phyloP scores from a whole-genome alignment of 345 rosid species.

The Salix arbutifolia region DNA sequence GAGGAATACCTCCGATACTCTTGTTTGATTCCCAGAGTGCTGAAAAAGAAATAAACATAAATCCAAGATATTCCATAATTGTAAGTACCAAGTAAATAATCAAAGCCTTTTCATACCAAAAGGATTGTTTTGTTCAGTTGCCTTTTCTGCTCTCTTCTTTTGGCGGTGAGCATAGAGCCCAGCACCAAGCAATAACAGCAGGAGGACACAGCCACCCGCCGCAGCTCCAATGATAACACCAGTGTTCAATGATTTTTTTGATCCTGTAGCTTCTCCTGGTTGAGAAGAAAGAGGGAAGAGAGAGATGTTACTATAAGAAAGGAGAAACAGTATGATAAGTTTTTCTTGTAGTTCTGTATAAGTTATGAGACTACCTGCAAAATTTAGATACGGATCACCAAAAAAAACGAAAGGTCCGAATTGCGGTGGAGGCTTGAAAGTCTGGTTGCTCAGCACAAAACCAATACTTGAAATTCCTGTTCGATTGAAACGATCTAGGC shows the following conservation, averaged over 20 bases:
- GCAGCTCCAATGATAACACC: constrained; percentile 64
- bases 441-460: constrained; percentile 58
- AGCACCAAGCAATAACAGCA: constrained; percentile 50
- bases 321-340: background rate
- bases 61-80: background rate
- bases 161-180: constrained; percentile 67
- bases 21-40: constrained; percentile 63
- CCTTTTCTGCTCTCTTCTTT: constrained; percentile 68
- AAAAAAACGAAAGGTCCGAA: constrained; percentile 63
- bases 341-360: background rate
- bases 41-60: constrained; percentile 15
- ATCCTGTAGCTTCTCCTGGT: constrained; percentile 19
- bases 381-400: constrained; percentile 32
- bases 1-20: constrained; percentile 59
- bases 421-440: constrained; percentile 46
- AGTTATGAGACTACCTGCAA: constrained; percentile 43
- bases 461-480: constrained; percentile 38
- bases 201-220: constrained; percentile 50
- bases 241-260: constrained; percentile 38
- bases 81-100: background rate
- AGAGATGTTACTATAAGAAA: background rate
- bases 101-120: constrained; percentile 46
- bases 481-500: constrained; percentile 42
- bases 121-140: constrained; percentile 53
- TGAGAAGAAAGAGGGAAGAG: background rate